phyloP scores from a whole-genome alignment of 305 asterid genomes.

The Nicotiana rustica region DNA sequence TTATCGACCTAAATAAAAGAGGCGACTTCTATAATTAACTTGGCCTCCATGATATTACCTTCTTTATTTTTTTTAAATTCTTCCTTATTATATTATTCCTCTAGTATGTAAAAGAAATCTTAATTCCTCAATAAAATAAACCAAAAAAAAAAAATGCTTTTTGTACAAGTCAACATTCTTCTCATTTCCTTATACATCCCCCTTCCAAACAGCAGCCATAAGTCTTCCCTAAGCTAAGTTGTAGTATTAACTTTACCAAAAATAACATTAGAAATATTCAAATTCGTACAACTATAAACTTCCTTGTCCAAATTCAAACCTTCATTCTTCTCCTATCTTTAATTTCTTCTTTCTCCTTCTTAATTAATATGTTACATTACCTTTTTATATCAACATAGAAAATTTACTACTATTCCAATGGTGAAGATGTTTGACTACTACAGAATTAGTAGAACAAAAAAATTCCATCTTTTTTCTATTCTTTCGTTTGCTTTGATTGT shows the following conservation, averaged over 20 bases:
- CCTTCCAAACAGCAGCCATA: slow-evolving; percentile 23
- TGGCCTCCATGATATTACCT: neutral
- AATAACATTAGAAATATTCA: neutral
- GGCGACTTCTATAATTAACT: neutral
- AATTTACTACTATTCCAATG: neutral
- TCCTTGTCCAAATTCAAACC: neutral
- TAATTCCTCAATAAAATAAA: neutral
- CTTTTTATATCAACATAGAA: neutral
- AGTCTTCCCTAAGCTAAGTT: slow-evolving; percentile 21
- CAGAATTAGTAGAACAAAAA: slow-evolving; percentile 18
- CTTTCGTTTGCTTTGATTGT: slow-evolving; percentile 30
- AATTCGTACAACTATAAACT: neutral
- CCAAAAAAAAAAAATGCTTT: neutral
- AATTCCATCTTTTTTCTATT: slow-evolving; percentile 34
- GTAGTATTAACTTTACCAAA: neutral
- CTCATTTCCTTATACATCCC: neutral
- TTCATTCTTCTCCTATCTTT: neutral
- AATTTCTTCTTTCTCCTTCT: neutral
- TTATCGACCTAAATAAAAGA: neutral
- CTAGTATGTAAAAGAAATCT: neutral
- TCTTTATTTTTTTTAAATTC: neutral
- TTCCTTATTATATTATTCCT: neutral
- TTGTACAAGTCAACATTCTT: neutral
- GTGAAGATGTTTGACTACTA: slow-evolving; percentile 30
- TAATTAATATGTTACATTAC: neutral